Evolutionary conservation across 73 alveolate species (phyloP), one percentile per base, ranked within the genome.

Genomic region (Paramecium octaurelia): DNA sequence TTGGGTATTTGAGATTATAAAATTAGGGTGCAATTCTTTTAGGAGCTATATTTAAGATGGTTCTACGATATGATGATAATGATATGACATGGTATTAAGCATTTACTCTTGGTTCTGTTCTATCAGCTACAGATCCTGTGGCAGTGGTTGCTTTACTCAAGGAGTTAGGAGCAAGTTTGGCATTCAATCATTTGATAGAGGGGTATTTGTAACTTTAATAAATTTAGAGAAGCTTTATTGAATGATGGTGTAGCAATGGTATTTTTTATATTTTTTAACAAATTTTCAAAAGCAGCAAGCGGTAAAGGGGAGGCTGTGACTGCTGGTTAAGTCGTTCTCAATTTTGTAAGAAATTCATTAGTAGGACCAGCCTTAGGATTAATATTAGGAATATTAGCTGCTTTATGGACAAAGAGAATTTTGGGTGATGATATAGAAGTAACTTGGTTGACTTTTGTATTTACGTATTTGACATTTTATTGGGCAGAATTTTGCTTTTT

Each of bases 101-200:
- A n/a, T 93, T 94, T 29, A 69, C 94, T 84, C 85, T 94, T 54
- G 97, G 97, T 29, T 92, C 95, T 70, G 60, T 94, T 14, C 71
- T 94, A 29, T 94, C 95, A 34, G 97, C 97, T 27, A 94, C 97
- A 23, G 97, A 94, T 83, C 97, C 97, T 48, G 97, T 94, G 12
- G 97, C 97, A 20, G 97, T 94, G 8, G 97, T 94, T 12, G 95
- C 97, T 23, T 85, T 94, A 27, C 58, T 94, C 6, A 94, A 94
- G 44, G 95, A 92, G 76, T 58, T 94, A 31, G 97, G 95, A 11
- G 97, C 97, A 5, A 31, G 92, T 93, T 43, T 77, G 94, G 59
- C 87, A 16, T 40, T 86, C 77, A 46, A 75, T 91, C 59, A 94
- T 93, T 23, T 94, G 21, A 94, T 94, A 27, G 97, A 94, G 84